Base-by-base conservation (phyloP, 208 protist species). In the Angomonas deanei region DNA sequence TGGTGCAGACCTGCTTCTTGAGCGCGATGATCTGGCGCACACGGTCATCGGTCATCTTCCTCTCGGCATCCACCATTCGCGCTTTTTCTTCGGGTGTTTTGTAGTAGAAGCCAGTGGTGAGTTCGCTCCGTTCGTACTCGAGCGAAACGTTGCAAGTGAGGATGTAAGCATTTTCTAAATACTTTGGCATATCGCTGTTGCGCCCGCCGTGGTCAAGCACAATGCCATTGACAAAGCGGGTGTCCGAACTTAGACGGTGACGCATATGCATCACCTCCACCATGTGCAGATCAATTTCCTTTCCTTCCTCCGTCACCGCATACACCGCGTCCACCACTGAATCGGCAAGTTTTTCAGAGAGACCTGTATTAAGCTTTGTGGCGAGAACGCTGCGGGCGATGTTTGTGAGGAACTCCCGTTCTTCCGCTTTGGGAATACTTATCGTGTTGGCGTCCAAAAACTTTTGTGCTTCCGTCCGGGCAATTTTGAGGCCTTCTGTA, bases 211-310 rank as follows among this genome's bases (percentile, higher is more conserved):
- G 99, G 76, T 99, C 99, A 10, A 99, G 83, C 19, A 99, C 99
- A 21, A 99, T 85, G 58, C 99, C 99, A 57, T 97, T 92, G 15
- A 99, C 90, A 38, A 99, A 97, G 21, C 84, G 70, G 2, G 97
- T 98, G 56, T 99, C 97, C 21, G 87, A 83, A 56, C 93, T 98
- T 5, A 92, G 69, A 46, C 96, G 97, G 77, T 99, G 98, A 59
- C 94, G 76, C 98, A 99, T 99, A 60, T 96, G 88, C 97, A 99
- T 99, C 26, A 99, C 96, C 78, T 99, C 98, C 38, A 99, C 91
- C 99, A 99, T 99, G 83, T 98, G 93, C 24, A 99, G 78, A 83
- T 99, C 99, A 30, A 96, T 84, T 57, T 92, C 62, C 48, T 94
- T 91, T 5, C 86, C 79, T 23, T 83, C 66, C 30, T 80, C 70